Base-by-base conservation (phyloP, 495 filamentous ascomycete species). In the Penicillium ochrochloron region DNA sequence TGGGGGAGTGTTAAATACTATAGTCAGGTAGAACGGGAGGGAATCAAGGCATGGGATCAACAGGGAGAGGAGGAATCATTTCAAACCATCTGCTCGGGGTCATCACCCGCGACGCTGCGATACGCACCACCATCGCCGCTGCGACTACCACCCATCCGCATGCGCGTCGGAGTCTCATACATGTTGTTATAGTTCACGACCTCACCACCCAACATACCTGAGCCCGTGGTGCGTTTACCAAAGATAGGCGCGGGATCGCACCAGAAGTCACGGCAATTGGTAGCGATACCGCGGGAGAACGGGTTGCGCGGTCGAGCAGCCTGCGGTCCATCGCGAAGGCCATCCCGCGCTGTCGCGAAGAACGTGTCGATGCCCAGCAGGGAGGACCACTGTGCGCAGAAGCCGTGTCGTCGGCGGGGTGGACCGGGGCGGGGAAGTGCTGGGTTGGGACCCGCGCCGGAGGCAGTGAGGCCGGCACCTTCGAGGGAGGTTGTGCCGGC, bases 181-280 rank as follows among this genome's bases (percentile, higher is more conserved):
- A 98, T 87, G 39, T 84, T 86, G 23, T 91, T 89, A 74, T 97
- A 99, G 74, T 97, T 91, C 59, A 99, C 85, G 17, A 81, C 68
- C 66, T 91, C 85, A 15, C 95, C 94, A 12, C 86, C 92, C 5
- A 99, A 76, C 77, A 92, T 82, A 2, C 87, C 92, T 29, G 85
- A 81, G 6, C 93, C 94, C 59, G 85, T 88, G 64, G 90, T 85
- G 34, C 91, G 85, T 60, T 82, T 83, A 39, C 91, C 87, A 76
- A 97, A 93, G 34, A 96, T 69, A 9, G 95, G 93, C 19, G 89
- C 86, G 0, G 91, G 86, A 71, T 97, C 95, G 68, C 91, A 92
- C 92, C 92, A 99, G 75, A 99, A 99, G 76, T 99, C 95, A 61
- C 88, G 92, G 71, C 94, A 98, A 67, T 99, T 99, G 35, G 87